Base-by-base conservation (phyloP, 306 rosid species). In the Medicago truncatula region DNA sequence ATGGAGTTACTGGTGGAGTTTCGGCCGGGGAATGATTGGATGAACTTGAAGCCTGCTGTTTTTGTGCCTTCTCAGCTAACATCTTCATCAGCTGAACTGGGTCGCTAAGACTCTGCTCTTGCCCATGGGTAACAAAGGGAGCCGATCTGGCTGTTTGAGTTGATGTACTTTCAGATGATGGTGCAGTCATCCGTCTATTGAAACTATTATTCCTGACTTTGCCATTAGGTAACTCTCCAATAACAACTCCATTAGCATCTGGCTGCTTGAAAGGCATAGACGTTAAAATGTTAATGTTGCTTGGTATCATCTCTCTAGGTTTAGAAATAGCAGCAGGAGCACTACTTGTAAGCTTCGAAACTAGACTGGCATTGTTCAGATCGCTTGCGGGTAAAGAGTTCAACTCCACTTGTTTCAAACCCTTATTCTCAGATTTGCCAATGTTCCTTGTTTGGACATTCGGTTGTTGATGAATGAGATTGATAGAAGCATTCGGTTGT, bases 71-170 rank as follows among this genome's bases (percentile, higher is more conserved):
- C 34, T 92, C 96, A 0, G 89, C 78, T 81, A 95, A 82, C 79
- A 88, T 83, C 77, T 84, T 92, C 97, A 95, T 90, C 83, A 89
- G 63, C 76, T 87, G 95, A 52, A 86, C 97, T 9, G 98, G 96
- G 74, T 95, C 97, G n/a, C 77, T 76, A 25, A 87, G 88, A 83
- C 71, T 81, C 79, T 82, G 90, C 76, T 87, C 98, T 69, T 80
- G 95, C 64, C 86, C 93, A 69, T 74, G 93, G 47, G 88, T 39
- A 85, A 82, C 85, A 73, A 80, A 72, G 10, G 91, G 78, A 77
- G 86, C 71, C 21, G 83, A 79, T 83, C 88, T 86, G 50, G 73
- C 91, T 20, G 80, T 63, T 71, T 87, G 96, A 75, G 80, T 78
- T 52, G 92, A 78, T 31, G 85, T 77, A 58, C 79, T 78, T 68